These are phyloP conservation scores for Fusarium abutilonis DNA, from an alignment of 2,329 filamentous ascomycete species.

Conservation along the genomic window DNA sequence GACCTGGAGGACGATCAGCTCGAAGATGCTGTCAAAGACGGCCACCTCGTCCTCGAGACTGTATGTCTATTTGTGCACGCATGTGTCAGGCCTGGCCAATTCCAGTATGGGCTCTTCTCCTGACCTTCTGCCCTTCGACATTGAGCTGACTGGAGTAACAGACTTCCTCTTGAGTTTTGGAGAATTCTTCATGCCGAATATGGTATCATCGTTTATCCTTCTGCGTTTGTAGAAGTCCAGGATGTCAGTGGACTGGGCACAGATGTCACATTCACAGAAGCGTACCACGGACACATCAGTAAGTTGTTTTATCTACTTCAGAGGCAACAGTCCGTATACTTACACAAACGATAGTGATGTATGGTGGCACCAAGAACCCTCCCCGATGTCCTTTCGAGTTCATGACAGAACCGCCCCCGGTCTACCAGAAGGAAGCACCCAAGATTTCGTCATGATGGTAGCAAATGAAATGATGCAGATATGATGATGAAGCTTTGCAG, in stretches of 20 bases:
- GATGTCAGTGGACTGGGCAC: conserved; percentile 47
- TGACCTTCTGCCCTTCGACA: not conserved
- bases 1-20: conserved; percentile 49
- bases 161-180: conserved; percentile 53
- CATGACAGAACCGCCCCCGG: conserved; percentile 51
- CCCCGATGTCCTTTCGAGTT: conserved; percentile 53
- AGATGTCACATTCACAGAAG: conserved; percentile 52
- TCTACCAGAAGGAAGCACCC: conserved; percentile 46
- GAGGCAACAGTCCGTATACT: not conserved
- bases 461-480: not conserved
- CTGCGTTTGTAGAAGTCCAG: conserved; percentile 51
- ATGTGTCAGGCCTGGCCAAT: conserved; percentile 52
- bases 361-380: conserved; percentile 46
- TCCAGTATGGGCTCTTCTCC: conserved; percentile 43
- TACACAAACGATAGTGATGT: conserved; percentile 48
- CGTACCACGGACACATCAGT: conserved; percentile 52
- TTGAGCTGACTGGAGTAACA: conserved; percentile 23
- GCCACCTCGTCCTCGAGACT: conserved; percentile 52
- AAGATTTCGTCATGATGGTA: conserved; percentile 10
- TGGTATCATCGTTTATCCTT: conserved; percentile 55
- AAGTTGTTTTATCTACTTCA: conserved; percentile 1
- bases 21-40: conserved; percentile 47
- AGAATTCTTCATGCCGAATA: conserved; percentile 52
- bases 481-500: conserved; percentile 11
- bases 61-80: conserved; percentile 54